Evolutionary conservation across 805 yeast species (phyloP), one percentile per base, ranked within the genome.

Genomic region (Torulaspora indica): DNA sequence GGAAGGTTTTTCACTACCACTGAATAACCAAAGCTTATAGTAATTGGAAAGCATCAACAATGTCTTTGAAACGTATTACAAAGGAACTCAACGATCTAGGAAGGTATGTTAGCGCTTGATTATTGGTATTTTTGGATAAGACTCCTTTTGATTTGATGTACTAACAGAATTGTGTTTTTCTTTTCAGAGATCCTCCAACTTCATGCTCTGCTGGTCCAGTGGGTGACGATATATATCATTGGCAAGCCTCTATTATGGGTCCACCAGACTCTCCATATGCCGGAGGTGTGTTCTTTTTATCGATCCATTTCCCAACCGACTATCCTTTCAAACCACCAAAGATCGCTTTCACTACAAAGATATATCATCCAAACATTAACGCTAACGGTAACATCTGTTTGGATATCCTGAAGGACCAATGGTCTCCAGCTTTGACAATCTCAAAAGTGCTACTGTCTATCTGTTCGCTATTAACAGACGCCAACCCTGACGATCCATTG

Each of bases 231-330:
- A 74, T 91, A 64, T 93, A 85, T 73, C 98, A 91, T 75, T 93
- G 98, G 98, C 98, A 93, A 73, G 98, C 98, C 33, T 90, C 98
- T 35, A 93, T 93, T 67, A 88, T 93, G 95, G 98, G 98, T 39
- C 98, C 98, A 40, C 79, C 95, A 56, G 98, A 93, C 71, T 86
- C 96, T 38, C 93, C 86, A 49, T 80, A 79, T 58, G 76, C 84
- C 30, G 91, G 91, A 54, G 98, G 98, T 61, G 96, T 91, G 35
- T 93, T 93, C 70, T 93, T 93, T 77, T 78, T 93, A 52, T 82
- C 95, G 43, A 89, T 93, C 67, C 95, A 89, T 68, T 93, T 93
- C 85, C 98, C 98, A 66, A 90, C 98, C 47, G 98, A 93, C 70
- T 93, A 93, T 69, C 98, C 98, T 45, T 93, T 91, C 76, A 93